Evolutionary conservation across 78 protist species (phyloP).

Genomic region (Acrasis kona): DNA sequence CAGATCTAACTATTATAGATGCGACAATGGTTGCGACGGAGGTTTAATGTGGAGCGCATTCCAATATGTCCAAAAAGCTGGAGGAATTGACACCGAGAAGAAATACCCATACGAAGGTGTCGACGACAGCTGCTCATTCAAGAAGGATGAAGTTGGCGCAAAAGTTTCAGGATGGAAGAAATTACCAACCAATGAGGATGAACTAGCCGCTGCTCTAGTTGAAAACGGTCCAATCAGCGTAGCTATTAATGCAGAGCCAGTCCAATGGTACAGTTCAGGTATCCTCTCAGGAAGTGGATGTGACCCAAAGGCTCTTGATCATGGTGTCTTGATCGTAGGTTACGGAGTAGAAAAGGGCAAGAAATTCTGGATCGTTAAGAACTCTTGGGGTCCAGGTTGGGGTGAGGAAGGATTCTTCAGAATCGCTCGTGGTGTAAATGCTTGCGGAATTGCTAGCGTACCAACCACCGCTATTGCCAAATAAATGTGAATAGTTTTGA

Average conservation of each 20-base stretch:
- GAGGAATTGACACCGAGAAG: conserved; percentile 66
- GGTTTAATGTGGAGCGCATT: conserved; percentile 43
- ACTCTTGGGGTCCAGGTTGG: conserved; percentile 79
- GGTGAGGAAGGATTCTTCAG: conserved; percentile 44
- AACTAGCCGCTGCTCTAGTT: background rate
- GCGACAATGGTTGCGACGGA: conserved; percentile 44
- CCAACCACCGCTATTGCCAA: background rate
- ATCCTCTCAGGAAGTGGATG: conserved; percentile 3
- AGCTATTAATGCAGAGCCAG: background rate
- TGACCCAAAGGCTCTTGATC: conserved; percentile 74
- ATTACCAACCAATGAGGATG: background rate
- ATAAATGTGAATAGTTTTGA: no score
- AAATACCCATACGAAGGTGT: conserved; percentile 68
- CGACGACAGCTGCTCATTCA: no score
- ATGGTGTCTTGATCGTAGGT: conserved; percentile 82
- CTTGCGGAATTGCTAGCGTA: conserved; percentile 44
- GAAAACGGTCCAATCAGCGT: background rate
- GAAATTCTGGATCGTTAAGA: conserved; percentile 74
- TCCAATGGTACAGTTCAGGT: background rate
- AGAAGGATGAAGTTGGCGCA: no score
- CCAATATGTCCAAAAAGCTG: conserved; percentile 57
- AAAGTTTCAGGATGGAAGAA: background rate
- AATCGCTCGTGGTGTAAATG: conserved; percentile 3
- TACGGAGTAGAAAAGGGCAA: conserved; percentile 34
- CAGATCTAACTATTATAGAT: no score